These are phyloP conservation scores for Phyllosticta citrichinensis DNA, from an alignment of 2,329 filamentous ascomycete species.

Conservation along the genomic window DNA sequence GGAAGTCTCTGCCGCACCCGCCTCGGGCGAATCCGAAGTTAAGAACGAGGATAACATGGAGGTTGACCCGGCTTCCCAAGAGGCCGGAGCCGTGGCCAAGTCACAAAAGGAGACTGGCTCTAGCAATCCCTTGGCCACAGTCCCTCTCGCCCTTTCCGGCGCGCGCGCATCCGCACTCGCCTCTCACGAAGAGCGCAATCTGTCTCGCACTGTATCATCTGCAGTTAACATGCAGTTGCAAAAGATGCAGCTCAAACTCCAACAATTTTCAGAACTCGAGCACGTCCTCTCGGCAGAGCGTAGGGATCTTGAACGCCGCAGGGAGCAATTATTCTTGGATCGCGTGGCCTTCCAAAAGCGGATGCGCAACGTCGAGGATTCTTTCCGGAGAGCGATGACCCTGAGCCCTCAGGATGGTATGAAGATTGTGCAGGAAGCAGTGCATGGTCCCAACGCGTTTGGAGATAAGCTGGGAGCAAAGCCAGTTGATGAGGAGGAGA, in stretches of 20 bases:
- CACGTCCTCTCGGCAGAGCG: slow-evolving; percentile 83
- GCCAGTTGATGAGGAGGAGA: slow-evolving; percentile 4
- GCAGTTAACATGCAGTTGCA: slow-evolving; percentile 90
- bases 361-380: slow-evolving; percentile 71
- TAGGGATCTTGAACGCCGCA: slow-evolving; percentile 79
- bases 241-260: slow-evolving; percentile 90
- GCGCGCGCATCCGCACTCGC: slow-evolving; percentile 79
- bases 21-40: slow-evolving; percentile 36
- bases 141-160: slow-evolving; percentile 77
- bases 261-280: slow-evolving; percentile 96
- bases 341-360: slow-evolving; percentile 81
- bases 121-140: slow-evolving; percentile 50
- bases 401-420: slow-evolving; percentile 30
- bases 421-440: slow-evolving; percentile 29
- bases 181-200: slow-evolving; percentile 92
- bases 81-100: slow-evolving; percentile 20
- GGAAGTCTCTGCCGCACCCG: slow-evolving; percentile 39
- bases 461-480: slow-evolving; percentile 12
- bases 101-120: slow-evolving; percentile 1
- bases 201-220: slow-evolving; percentile 84
- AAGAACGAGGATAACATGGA: slow-evolving; percentile 53
- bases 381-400: slow-evolving; percentile 44
- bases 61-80: slow-evolving; percentile 44
- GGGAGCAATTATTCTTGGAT: slow-evolving; percentile 90
- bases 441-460: slow-evolving; percentile 6